Base-by-base conservation (phyloP, 2,329 filamentous ascomycete genomes). In the Aureobasidium sp. region DNA sequence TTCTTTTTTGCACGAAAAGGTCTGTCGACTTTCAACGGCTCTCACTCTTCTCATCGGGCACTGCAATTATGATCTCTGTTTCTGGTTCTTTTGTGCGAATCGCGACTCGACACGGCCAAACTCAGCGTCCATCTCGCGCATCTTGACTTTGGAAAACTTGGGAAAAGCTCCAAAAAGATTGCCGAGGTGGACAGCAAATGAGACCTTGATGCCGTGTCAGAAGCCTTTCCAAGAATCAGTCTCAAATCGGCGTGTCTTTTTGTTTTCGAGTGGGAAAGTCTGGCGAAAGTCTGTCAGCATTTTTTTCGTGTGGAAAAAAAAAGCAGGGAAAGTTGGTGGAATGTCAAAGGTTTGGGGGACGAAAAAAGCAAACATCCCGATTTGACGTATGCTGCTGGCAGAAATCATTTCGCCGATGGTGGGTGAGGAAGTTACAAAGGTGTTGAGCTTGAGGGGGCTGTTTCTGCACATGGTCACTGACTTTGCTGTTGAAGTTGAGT, bases 391-490 rank as follows among this genome's bases (percentile, higher is more conserved):
- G 51, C 37, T 29, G 25, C 38, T 55, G 51, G 37, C 51, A 55
- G 35, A 55, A n/a, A 9, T 31, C 25, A 46, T 42, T 29, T 43
- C 40, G 27, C 29, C 25, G 53, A 45, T 57, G 53, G 53, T 57
- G 53, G 53, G 45, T 53, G 33, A 19, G 49, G 23, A 13, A 23
- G 33, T 15, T 19, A 35, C 29, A 17, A 38, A 40, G 33, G 53
- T 45, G 53, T 45, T 7, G 7, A 19, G 40, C 40, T 46, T 27
- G 27, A 19, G 38, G 15, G 10, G 27, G n/a, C 21, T 42, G 13
- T 19, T 46, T 46, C 53, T 57, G 53, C 53, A 45, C n/a, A 57
- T 57, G 53, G 53, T 57, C 53, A 45, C 53, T 55, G 35, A 13
- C 17, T 15, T 9, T 2, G 33, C 29, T 29, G 27, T 3, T 23